These are phyloP conservation scores for Mycosphaerella sp. DNA, from an alignment of 2,329 filamentous ascomycete genomes.

Conservation along the genomic window DNA sequence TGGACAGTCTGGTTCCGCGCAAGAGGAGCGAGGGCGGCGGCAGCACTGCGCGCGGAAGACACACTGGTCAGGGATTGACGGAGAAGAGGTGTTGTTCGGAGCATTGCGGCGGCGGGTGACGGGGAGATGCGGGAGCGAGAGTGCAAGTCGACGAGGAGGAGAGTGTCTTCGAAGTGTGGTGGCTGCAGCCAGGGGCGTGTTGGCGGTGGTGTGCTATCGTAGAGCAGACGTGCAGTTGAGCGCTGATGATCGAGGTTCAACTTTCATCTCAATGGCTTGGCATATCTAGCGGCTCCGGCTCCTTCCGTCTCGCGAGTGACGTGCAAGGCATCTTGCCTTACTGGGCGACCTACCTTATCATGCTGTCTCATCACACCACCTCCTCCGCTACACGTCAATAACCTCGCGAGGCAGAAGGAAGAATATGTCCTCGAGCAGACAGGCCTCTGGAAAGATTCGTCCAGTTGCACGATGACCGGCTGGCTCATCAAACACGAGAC, in stretches of 20 bases:
- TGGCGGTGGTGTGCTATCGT: background rate
- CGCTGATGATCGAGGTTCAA: slow-evolving; percentile 1
- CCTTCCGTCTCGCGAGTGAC: too few relatives aligned
- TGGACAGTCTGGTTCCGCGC: slow-evolving; percentile 17
- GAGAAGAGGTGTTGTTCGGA: slow-evolving; percentile 22
- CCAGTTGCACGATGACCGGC: too few relatives aligned
- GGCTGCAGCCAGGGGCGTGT: background rate
- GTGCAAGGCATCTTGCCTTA: too few relatives aligned
- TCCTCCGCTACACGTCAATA: too few relatives aligned
- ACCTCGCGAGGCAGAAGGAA: too few relatives aligned
- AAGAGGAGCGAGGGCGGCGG: slow-evolving; percentile 20
- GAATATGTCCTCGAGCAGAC: too few relatives aligned
- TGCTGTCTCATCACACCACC: too few relatives aligned
- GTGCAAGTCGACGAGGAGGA: slow-evolving; percentile 2
- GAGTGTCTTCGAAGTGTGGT: background rate
- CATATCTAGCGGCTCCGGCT: too few relatives aligned
- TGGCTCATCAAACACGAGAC: too few relatives aligned
- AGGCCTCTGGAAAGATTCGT: too few relatives aligned
- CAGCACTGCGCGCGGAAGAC: slow-evolving; percentile 18
- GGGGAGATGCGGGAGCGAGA: slow-evolving; percentile 12
- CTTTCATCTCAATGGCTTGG: background rate
- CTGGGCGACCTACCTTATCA: too few relatives aligned
- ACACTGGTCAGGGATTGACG: slow-evolving; percentile 21
- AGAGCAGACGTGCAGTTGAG: background rate
- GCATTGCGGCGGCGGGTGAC: slow-evolving; percentile 17